These are phyloP conservation scores for Annulohypoxylon moriforme DNA, from an alignment of 495 filamentous ascomycete genomes.

Conservation along the genomic window DNA sequence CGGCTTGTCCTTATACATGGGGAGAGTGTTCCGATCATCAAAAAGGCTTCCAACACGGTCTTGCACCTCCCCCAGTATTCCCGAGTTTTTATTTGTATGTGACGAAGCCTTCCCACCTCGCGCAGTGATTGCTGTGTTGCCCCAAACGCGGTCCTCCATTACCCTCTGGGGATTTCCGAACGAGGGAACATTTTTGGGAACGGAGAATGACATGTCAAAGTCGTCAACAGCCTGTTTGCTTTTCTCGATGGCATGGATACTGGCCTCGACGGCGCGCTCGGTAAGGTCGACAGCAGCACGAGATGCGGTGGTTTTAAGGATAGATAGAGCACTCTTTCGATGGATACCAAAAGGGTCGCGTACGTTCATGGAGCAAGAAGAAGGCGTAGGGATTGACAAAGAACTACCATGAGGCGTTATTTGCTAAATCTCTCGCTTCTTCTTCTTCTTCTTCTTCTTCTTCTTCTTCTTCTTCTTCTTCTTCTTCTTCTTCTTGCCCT, in stretches of 20 bases:
- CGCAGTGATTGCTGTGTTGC: slow-evolving; percentile 53
- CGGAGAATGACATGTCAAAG: slow-evolving; percentile 72
- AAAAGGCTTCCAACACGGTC: slow-evolving; percentile 58
- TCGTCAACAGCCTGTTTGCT: slow-evolving; percentile 55
- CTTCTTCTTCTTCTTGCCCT: not conserved
- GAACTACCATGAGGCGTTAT: slow-evolving; percentile 21
- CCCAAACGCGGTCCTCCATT: slow-evolving; percentile 76
- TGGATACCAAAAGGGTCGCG: slow-evolving; percentile 64
- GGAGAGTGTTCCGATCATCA: slow-evolving; percentile 71
- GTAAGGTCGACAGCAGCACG: slow-evolving; percentile 54
- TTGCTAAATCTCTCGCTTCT: not conserved
- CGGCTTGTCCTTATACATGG: slow-evolving; percentile 99
- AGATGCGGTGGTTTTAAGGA: slow-evolving; percentile 56
- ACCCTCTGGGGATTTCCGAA: slow-evolving; percentile 75
- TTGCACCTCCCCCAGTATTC: slow-evolving; percentile 60
- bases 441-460: not conserved
- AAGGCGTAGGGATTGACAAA: slow-evolving; percentile 28
- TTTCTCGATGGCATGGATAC: slow-evolving; percentile 56
- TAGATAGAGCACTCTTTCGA: slow-evolving; percentile 57
- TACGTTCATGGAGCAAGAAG: slow-evolving; percentile 59
- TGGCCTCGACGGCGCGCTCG: slow-evolving; percentile 54
- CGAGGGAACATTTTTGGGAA: slow-evolving; percentile 76
- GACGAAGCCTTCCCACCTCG: slow-evolving; percentile 31
- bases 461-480: not conserved
- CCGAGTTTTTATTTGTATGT: slow-evolving; percentile 46